Conservation (phyloP, 2,329 filamentous ascomycete genomes). For the Ophiosphaerella narmari region DNA sequence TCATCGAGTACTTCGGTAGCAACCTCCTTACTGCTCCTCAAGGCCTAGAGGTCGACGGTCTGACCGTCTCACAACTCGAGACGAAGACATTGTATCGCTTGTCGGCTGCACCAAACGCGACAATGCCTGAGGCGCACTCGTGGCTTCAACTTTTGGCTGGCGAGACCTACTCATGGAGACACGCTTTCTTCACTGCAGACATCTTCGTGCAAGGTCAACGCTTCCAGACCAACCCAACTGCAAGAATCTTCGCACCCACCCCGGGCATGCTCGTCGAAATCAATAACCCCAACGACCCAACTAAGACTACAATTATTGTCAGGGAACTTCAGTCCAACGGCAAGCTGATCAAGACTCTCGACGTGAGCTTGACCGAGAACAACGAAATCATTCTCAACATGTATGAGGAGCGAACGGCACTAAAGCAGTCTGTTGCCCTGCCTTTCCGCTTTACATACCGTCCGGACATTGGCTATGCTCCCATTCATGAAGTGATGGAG, state of each 20-base stretch:
- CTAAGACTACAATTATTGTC: slow-evolving; percentile 82
- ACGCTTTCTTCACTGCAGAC: slow-evolving; percentile 91
- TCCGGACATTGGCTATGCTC: slow-evolving; percentile 95
- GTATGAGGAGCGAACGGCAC: slow-evolving; percentile 89
- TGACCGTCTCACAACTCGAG: slow-evolving; percentile 79
- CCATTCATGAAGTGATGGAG: slow-evolving; percentile 95
- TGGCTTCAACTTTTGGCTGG: slow-evolving; percentile 92
- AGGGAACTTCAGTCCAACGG: slow-evolving; percentile 85
- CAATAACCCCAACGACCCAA: slow-evolving; percentile 75
- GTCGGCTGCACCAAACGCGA: slow-evolving; percentile 72
- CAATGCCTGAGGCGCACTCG: slow-evolving; percentile 76
- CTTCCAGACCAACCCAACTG: slow-evolving; percentile 96
- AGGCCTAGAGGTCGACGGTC: slow-evolving; percentile 73
- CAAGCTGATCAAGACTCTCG: slow-evolving; percentile 85
- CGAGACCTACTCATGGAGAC: slow-evolving; percentile 84
- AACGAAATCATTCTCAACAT: slow-evolving; percentile 86
- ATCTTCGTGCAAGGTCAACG: slow-evolving; percentile 94
- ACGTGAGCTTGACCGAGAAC: slow-evolving; percentile 74
- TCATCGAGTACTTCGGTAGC: slow-evolving; percentile 94
- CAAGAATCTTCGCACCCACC: slow-evolving; percentile 84
- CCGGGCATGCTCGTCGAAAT: slow-evolving; percentile 91
- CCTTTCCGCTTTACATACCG: slow-evolving; percentile 90
- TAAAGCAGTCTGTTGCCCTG: slow-evolving; percentile 79
- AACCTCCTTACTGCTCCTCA: slow-evolving; percentile 76
- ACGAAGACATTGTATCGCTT: slow-evolving; percentile 85